A percentile compares a stretch with the other conserved stretches of the same genome.
Conservation (phyloP, 352 stramenopile genomes). For the Hyaloperonospora arabidopsidis region DNA sequence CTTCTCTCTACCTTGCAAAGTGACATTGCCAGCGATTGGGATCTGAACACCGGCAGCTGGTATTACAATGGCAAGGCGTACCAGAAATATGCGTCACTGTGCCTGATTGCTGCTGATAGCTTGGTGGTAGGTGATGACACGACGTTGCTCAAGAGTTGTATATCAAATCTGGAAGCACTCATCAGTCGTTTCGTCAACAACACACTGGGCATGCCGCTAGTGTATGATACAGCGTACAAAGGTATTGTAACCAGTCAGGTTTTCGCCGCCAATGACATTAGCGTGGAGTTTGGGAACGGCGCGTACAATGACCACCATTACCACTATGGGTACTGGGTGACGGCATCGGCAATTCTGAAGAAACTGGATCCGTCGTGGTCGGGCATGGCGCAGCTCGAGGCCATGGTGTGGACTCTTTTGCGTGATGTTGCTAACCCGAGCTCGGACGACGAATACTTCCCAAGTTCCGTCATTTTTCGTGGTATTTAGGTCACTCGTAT, state of each 20-base stretch:
- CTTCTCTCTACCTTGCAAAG: slow-evolving; percentile 34
- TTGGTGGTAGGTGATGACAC: slow-evolving; percentile 33
- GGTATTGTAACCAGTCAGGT: slow-evolving; percentile 50
- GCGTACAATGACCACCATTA: slow-evolving; percentile 78
- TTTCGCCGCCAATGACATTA: slow-evolving; percentile 45
- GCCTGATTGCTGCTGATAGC: slow-evolving; percentile 46
- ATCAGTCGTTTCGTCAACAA: slow-evolving; percentile 45
- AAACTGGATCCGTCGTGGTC: slow-evolving; percentile 37
- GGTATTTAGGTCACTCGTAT: slow-evolving; percentile 62
- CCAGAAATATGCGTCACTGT: slow-evolving; percentile 55
- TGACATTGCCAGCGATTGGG: slow-evolving; percentile 40
- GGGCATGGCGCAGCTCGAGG: slow-evolving; percentile 32
- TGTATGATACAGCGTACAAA: slow-evolving; percentile 49
- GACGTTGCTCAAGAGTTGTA: slow-evolving; percentile 32
- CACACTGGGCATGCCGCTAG: slow-evolving; percentile 36
- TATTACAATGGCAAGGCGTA: slow-evolving; percentile 61
- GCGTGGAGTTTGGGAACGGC: slow-evolving; percentile 65
- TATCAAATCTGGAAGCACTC: slow-evolving; percentile 32
- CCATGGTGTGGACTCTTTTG: slow-evolving; percentile 31
- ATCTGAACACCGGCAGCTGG: slow-evolving; percentile 47
- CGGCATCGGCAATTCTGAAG: slow-evolving; percentile 42
- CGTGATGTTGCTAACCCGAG: slow-evolving; percentile 53
- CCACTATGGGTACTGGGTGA: slow-evolving; percentile 69
- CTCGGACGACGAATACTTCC: slow-evolving; percentile 38
- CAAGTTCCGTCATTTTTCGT: slow-evolving; percentile 56